Percentiles rank a stretch among this genome's conserved stretches.
Evolutionary conservation across 2,329 filamentous ascomycete genomes (phyloP).

Genomic region (Aspergillus bombycis): DNA sequence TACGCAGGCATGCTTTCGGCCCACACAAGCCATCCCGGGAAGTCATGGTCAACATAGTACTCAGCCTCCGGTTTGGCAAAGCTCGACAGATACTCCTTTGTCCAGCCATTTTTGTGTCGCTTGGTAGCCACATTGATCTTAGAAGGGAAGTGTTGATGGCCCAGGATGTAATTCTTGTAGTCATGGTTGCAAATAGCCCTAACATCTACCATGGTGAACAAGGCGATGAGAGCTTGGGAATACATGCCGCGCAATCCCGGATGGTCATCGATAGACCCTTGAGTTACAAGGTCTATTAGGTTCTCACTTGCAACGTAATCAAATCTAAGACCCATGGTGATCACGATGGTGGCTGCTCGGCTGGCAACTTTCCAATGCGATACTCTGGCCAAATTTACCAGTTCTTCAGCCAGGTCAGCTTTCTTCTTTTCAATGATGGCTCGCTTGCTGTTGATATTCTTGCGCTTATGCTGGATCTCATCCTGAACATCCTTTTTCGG

Average conservation of each 20-base stretch:
- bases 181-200: constrained; percentile 83
- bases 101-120: constrained; percentile 77
- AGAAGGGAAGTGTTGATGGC: constrained; percentile 76
- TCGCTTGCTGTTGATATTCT: constrained; percentile 75
- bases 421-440: constrained; percentile 82
- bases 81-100: constrained; percentile 72
- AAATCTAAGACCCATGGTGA: constrained; percentile 89
- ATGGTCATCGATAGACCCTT: constrained; percentile 86
- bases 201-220: constrained; percentile 86
- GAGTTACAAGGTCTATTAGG: constrained; percentile 80
- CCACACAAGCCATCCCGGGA: constrained; percentile 97
- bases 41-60: constrained; percentile 89
- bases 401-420: constrained; percentile 74
- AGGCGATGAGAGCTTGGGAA: constrained; percentile 73
- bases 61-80: constrained; percentile 79
- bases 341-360: constrained; percentile 84
- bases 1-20: constrained; percentile 82
- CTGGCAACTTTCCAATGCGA: constrained; percentile 97
- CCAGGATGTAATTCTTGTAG: constrained; percentile 82
- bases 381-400: constrained; percentile 73
- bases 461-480: constrained; percentile 62
- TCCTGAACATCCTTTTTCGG: constrained; percentile 66
- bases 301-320: constrained; percentile 79
- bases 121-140: constrained; percentile 74
- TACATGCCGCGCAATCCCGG: constrained; percentile 82